Base-by-base conservation (phyloP, 2,329 filamentous ascomycete genomes). In the Talaromyces sp. region DNA sequence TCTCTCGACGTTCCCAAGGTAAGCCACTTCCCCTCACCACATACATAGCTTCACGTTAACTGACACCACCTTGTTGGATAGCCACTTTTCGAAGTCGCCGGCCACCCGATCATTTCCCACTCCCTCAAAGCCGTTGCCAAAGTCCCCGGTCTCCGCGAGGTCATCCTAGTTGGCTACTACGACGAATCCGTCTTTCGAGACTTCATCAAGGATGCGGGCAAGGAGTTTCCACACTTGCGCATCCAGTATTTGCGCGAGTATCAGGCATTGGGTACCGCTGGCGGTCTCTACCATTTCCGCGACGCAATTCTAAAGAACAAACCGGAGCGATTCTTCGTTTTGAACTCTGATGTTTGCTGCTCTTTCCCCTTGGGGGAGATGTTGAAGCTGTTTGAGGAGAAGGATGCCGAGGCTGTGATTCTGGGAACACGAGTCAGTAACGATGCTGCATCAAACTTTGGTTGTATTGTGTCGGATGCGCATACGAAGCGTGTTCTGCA, bases 271-370 rank as follows among this genome's bases (percentile, higher is more conserved):
- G 95, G 95, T 76, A 98, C 95, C 15, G 95, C 95, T 35, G 95
- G 95, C 72, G 95, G 95, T 68, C 87, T 99, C 54, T 99, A 98
- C 86, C 95, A 98, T 83, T 98, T 99, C 88, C 92, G 95, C 77
- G 95, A 99, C 86, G 92, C 92, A 70, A 98, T 99, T 76, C 88
- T 98, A 78, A 98, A 97, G 84, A 93, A 94, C 75, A 88, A 89
- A 69, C 95, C 95, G 45, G 93, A 97, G 79, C 90, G 92, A 74
- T 92, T 98, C 82, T 97, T 99, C 78, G 95, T 99, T 65, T 86
- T 98, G 76, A 99, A 99, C 79, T 94, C 93, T 72, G 95, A 98
- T 78, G 94, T 98, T 70, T 99, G 95, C 89, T 98, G 95, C 83
- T 97, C 93, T 25, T 99, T 98, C 85, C 95, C 95, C 6, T 86